Evolutionary conservation across 768 basidiomycete genomes (phyloP), one percentile per base, ranked within the genome.

Genomic region (Psilocybe subaeruginosa): DNA sequence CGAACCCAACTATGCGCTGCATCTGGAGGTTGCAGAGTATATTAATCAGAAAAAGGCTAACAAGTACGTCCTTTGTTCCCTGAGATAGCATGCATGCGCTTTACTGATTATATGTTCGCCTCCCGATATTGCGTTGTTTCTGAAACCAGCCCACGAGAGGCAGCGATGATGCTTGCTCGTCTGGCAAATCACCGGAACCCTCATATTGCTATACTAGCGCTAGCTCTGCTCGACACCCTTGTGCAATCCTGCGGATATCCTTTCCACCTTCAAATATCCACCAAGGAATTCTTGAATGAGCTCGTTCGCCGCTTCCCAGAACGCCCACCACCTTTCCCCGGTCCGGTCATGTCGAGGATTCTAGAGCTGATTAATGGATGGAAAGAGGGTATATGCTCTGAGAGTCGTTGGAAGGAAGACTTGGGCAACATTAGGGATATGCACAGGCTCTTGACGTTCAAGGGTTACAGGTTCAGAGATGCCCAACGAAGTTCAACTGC

Each of bases 201-300:
- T 0, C 96, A 97, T 72, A 84, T 97, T 67, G 88, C 93, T 19
- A 84, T 96, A 64, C 87, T 98, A 31, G 88, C 94, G 3, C 84
- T 99, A 9, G 79, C 90, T 4, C 85, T 97, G 3, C 87, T 98
- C 64, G 92, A 95, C 74, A 95, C 92, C 12, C 88, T 99, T 53
- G 91, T 98, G 48, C 92, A 95, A 72, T 90, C 92, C 43, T 99
- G 97, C 72, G 97, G 97, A 73, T 99, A 99, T 76, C 89, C 97
- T 0, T 91, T 99, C 60, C 97, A 99, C 72, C 88, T 99, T 23
- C 97, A 99, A 74, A 92, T 99, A 68, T 82, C 91, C 16, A 99
- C 97, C 45, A 99, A 99, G 71, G 97, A 99, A 70, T 99, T 98
- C 72, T 82, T 99, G 16, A 99, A 99, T 76, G 97, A 99, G 72